phyloP scores from a whole-genome alignment of 2,329 filamentous ascomycete genomes.

The Microcera coccophila region DNA sequence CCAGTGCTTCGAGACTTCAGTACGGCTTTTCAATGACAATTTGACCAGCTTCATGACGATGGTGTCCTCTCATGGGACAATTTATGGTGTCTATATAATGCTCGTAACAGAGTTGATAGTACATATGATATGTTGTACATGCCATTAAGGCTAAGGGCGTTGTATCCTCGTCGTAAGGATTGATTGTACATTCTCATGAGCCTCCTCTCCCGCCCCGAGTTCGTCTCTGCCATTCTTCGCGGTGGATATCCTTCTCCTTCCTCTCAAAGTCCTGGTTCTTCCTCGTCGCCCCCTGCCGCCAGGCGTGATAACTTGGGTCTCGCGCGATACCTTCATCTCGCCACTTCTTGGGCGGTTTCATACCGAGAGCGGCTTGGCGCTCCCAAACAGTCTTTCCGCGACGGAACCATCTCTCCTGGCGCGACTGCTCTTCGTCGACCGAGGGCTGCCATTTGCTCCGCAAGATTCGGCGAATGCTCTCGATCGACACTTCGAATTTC shows the following conservation, averaged over 20 bases:
- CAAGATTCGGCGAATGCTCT: conserved; percentile 83
- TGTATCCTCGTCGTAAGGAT: no score
- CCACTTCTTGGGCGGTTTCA: conserved; percentile 60
- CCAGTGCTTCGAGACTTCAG: background rate
- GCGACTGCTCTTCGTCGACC: conserved; percentile 53
- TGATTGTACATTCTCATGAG: conserved; percentile 1
- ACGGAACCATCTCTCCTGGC: conserved; percentile 59
- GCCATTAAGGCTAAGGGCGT: background rate
- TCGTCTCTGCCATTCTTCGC: conserved; percentile 1
- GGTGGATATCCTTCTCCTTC: conserved; percentile 22
- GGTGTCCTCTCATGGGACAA: no score
- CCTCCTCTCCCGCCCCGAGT: conserved; percentile 1
- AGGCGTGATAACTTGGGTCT: conserved; percentile 41
- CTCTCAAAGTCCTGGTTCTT: conserved; percentile 31
- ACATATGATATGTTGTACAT: conserved; percentile 7
- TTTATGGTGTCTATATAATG: no score
- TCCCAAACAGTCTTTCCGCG: conserved; percentile 59
- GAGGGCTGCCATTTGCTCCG: conserved; percentile 70
- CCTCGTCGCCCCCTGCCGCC: conserved; percentile 26
- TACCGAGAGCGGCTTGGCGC: conserved; percentile 55
- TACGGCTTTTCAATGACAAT: no score
- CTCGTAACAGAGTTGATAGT: conserved; percentile 4
- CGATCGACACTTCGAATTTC: conserved; percentile 81
- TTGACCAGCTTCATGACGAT: no score
- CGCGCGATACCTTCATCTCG: conserved; percentile 50